Conservation (phyloP, 1,139 yeast species). For the Pichia sp. region DNA sequence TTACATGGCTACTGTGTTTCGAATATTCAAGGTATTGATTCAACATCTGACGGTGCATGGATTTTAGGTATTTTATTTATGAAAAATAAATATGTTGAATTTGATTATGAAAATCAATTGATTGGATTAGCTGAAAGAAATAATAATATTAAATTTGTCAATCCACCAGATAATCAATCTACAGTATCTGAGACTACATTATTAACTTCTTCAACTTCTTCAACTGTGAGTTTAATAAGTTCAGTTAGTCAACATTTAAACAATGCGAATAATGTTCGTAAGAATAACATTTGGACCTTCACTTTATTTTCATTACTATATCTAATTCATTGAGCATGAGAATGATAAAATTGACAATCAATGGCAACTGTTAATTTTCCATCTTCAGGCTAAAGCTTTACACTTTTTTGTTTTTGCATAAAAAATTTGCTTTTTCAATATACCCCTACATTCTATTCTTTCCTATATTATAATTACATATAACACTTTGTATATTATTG, state of each 20-base stretch:
- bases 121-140: slow-evolving; percentile 47
- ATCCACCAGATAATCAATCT: not conserved
- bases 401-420: not conserved
- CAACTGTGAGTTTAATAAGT: slow-evolving; percentile 11
- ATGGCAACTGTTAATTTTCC: not conserved
- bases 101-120: slow-evolving; percentile 43
- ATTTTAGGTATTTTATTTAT: slow-evolving; percentile 59
- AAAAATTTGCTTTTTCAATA: not conserved
- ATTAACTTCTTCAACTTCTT: slow-evolving; percentile 4
- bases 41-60: slow-evolving; percentile 34
- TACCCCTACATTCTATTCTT: not conserved
- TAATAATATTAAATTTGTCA: slow-evolving; percentile 18
- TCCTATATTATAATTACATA: not conserved
- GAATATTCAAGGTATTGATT: slow-evolving; percentile 51
- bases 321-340: not conserved
- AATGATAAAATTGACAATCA: too few species aligned
- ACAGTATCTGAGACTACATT: slow-evolving; percentile 5
- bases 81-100: slow-evolving; percentile 51
- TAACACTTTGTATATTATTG: not conserved
- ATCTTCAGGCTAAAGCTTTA: too few species aligned
- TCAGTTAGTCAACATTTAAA: slow-evolving; percentile 6
- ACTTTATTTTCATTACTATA: slow-evolving; percentile 3
- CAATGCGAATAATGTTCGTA: not conserved
- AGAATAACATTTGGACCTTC: not conserved
- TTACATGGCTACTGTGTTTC: slow-evolving; percentile 55